Conservation (phyloP, 2,329 filamentous ascomycete species). For the Phoma sp. region DNA sequence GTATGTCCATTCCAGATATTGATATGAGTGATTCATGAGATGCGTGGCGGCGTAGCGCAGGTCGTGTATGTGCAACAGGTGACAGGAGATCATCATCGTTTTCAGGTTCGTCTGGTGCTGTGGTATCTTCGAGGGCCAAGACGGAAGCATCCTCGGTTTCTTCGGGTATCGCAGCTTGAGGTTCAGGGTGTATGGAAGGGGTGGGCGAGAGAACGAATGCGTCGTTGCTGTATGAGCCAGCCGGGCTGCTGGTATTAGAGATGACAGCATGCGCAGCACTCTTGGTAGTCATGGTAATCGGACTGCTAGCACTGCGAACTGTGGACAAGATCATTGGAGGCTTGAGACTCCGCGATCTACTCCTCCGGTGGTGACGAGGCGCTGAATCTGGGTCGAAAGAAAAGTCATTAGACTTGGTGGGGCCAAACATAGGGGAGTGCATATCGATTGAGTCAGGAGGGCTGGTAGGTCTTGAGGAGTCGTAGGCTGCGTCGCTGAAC, state of each 20-base stretch:
- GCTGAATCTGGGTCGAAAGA: conserved; percentile 24
- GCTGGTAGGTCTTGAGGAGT: conserved; percentile 79
- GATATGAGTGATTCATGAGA: conserved; percentile 93
- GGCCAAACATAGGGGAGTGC: conserved; percentile 67
- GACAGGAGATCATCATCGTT: conserved; percentile 44
- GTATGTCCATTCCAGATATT: conserved; percentile 86
- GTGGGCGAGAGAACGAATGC: conserved; percentile 36
- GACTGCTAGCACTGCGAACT: conserved; percentile 44
- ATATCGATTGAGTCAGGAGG: conserved; percentile 72
- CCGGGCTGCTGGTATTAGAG: conserved; percentile 43
- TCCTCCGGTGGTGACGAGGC: conserved; percentile 27
- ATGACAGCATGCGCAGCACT: conserved; percentile 44
- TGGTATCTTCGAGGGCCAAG: conserved; percentile 19
- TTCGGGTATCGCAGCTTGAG: conserved; percentile 45
- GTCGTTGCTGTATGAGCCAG: conserved; percentile 41
- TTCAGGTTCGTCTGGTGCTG: conserved; percentile 25
- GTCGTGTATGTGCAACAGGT: conserved; percentile 45
- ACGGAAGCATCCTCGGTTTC: conserved; percentile 41
- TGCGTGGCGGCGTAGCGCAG: conserved; percentile 66
- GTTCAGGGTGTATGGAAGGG: conserved; percentile 29
- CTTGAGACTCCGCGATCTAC: conserved; percentile 39
- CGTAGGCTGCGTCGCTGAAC: conserved; percentile 64
- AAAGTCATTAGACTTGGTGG: conserved; percentile 33
- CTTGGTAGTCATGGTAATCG: conserved; percentile 43
- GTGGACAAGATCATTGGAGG: conserved; percentile 38